Base-by-base conservation (phyloP, 257 asterid genomes). In the Plantago major region DNA sequence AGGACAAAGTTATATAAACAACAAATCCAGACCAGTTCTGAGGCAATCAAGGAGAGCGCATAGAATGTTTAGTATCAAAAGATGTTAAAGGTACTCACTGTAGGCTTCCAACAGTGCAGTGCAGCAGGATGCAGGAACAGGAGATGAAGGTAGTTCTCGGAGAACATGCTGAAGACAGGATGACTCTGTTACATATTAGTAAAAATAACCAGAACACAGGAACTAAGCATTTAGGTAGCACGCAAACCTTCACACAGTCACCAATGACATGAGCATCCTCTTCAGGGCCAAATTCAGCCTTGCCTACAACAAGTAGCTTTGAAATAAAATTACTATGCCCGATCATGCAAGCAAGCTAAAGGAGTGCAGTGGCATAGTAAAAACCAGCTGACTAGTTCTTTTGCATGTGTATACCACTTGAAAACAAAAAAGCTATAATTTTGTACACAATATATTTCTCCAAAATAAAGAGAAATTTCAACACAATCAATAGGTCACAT, bases 81-180 rank as follows among this genome's bases (percentile, higher is more conserved):
- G 18, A 47, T 30, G 47, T 57, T 46, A 63, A 49, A 53, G 16
- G 64, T 67, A 74, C 94, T 78, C 71, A 90, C 97, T 87, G 72
- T 76, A 83, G 66, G 95, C 91, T 74, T 90, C 97, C 82, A 90
- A 78, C 78, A 90, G 79, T 42, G 97, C 96, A 58, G 89, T 81
- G 75, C 97, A 90, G 77, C 97, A 90, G 64, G 97, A 83, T 49
- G 95, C 97, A 65, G 97, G 97, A 72, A 90, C 97, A 19, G 97
- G 97, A 70, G 97, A 90, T 42, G 97, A 90, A 64, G 97, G 97
- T 55, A 90, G 82, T 84, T 90, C 96, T 57, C 97, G 84, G 60
- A 90, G 97, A 72, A 90, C 95, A 78, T 83, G 95, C 97, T 90
- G 89, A 69, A 83, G 56, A 66, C 62, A 47, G 51, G 58, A 66